Percentiles rank a stretch among this genome's conserved stretches.
phyloP scores from a whole-genome alignment of 208 protist species.

The Trypanosomatidae sp. region DNA sequence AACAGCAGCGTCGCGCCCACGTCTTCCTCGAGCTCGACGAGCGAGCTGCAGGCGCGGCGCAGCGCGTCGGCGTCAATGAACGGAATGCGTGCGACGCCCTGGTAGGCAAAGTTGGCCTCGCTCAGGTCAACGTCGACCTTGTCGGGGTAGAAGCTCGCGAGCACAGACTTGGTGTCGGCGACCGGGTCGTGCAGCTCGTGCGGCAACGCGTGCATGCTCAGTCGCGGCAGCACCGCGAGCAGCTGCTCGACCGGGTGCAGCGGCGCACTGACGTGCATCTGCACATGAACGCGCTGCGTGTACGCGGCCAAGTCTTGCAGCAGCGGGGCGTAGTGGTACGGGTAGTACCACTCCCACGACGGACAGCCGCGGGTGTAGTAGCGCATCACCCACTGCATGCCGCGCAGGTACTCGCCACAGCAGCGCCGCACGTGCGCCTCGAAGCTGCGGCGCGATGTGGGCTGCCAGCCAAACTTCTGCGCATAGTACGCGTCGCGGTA shows the following conservation, averaged over 20 bases:
- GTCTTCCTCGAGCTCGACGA: conserved; percentile 70
- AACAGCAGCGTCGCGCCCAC: conserved; percentile 62
- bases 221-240: conserved; percentile 92
- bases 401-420: conserved; percentile 90
- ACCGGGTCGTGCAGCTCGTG: conserved; percentile 85
- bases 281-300: conserved; percentile 33
- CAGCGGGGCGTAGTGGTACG: conserved; percentile 98
- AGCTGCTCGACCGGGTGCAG: conserved; percentile 97
- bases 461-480: conserved; percentile 73
- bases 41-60: conserved; percentile 25
- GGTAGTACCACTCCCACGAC: conserved; percentile 99
- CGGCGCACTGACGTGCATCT: conserved; percentile 69
- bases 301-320: conserved; percentile 75
- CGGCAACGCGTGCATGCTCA: conserved; percentile 85
- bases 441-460: conserved; percentile 24
- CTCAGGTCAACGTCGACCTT: conserved; percentile 95
- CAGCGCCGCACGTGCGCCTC: conserved; percentile 51
- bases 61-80: conserved; percentile 72
- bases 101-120: conserved; percentile 91
- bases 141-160: conserved; percentile 97
- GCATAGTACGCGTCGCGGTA: conserved; percentile 75
- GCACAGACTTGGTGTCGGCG: conserved; percentile 73
- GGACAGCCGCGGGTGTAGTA: conserved; percentile 98
- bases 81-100: conserved; percentile 78
- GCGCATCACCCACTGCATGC: conserved; percentile 96